A percentile compares a stretch with the other conserved stretches of the same genome.
phyloP scores from a whole-genome alignment of 352 stramenopile species.

The Aphanomyces invadans region DNA sequence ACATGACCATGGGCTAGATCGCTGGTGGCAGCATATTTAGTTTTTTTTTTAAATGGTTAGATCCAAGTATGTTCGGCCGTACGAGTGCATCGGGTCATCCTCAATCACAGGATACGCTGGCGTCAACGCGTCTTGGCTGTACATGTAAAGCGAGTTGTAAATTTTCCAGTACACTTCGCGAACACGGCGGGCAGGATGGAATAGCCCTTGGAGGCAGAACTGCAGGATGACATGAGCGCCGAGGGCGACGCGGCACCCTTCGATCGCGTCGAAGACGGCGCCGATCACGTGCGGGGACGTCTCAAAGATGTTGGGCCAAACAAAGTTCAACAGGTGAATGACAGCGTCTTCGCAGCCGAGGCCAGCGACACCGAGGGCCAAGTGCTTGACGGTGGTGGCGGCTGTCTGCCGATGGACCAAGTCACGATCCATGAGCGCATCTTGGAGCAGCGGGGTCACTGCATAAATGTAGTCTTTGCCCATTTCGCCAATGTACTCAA shows the following conservation, averaged over 20 bases:
- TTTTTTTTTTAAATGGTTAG: conserved; percentile 51
- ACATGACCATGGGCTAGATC: background rate
- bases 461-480: conserved; percentile 99
- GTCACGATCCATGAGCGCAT: conserved; percentile 99
- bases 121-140: conserved; percentile 95
- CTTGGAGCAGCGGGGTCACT: conserved; percentile 96
- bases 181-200: conserved; percentile 96
- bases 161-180: conserved; percentile 99
- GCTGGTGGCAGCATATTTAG: background rate
- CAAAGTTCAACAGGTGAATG: conserved; percentile 97
- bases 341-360: conserved; percentile 98
- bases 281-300: conserved; percentile 98
- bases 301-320: conserved; percentile 99
- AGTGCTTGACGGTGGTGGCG: conserved; percentile 96
- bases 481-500: conserved; percentile 99
- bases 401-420: conserved; percentile 98
- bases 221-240: conserved; percentile 95
- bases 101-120: conserved; percentile 94
- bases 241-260: conserved; percentile 94
- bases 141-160: conserved; percentile 99
- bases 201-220: conserved; percentile 97
- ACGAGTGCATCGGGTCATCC: conserved; percentile 93
- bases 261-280: conserved; percentile 97
- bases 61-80: conserved; percentile 93
- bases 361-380: conserved; percentile 93